Evolutionary conservation across 495 filamentous ascomycete genomes (phyloP), one percentile per base, ranked within the genome.

Genomic region (Penicillium daleae): DNA sequence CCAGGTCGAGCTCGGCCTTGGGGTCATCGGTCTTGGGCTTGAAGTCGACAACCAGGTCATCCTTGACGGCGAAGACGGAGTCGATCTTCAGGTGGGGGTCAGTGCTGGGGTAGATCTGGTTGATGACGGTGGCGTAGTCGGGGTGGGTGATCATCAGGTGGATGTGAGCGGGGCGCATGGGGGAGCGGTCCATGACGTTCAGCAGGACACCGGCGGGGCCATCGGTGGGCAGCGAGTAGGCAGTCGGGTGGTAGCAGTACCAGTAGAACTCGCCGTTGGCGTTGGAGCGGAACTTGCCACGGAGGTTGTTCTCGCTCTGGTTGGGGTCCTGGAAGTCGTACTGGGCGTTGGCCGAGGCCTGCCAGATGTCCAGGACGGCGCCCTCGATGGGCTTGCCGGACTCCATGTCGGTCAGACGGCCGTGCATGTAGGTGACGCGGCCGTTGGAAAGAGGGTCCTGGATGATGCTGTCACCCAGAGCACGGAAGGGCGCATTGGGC

Each of bases 281-380:
- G 79, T 95, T 86, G 66, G 87, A 84, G 66, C 82, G 84, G 84
- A 92, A 93, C 79, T 93, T 93, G 72, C 91, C 91, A 56, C 91
- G 84, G 26, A 94, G 83, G 82, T 94, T 94, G 84, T 90, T 91
- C 74, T 89, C 87, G 49, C 79, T 75, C 83, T 94, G 90, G 37
- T 86, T 80, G 39, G 89, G 87, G 76, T 93, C 91, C 79, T 95
- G 91, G 87, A 92, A 92, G 75, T 95, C 91, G 84, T 95, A 95
- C 72, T 90, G 85, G 70, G 90, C 90, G 80, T 93, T 95, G 76
- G 90, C 82, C 7, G 86, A 89, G 42, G 90, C 90, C 73, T 95
- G 90, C 91, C 91, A 95, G 80, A 93, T 89, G 74, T 95, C 91
- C 71, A 94, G 85, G 57, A 90, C 87, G 68, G 89, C 90, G 67